Evolutionary conservation across 2,329 filamentous ascomycete genomes (phyloP).

Genomic region (Ophiostoma fasciatum): DNA sequence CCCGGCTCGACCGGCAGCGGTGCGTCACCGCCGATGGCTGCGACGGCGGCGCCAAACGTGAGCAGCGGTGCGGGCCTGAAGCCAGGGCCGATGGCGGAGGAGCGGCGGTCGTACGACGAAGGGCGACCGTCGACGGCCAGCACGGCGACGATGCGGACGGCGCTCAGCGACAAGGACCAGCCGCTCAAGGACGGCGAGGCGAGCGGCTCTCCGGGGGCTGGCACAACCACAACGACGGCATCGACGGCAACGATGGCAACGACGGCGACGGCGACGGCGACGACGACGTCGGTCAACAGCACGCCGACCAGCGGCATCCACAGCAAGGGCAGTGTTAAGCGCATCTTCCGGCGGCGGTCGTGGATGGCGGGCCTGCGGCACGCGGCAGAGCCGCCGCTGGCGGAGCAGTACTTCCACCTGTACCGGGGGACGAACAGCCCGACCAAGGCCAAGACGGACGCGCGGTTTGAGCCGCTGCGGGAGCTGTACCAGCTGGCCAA

Average conservation of each 20-base stretch:
- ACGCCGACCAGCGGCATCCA: too few relatives aligned
- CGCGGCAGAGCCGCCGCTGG: constrained; percentile 36
- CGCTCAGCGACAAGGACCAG: constrained; percentile 13
- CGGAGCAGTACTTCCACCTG: constrained; percentile 76
- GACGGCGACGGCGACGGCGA: not conserved
- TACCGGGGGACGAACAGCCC: constrained; percentile 58
- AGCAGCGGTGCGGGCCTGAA: too few relatives aligned
- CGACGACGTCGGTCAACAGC: too few relatives aligned
- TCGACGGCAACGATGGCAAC: not conserved
- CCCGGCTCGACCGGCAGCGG: too few relatives aligned
- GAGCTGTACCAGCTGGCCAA: constrained; percentile 91
- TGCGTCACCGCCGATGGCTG: too few relatives aligned
- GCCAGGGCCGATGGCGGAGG: not conserved
- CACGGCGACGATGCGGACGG: not conserved
- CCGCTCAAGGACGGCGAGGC: constrained; percentile 11
- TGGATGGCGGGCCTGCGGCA: constrained; percentile 40
- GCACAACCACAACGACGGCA: constrained; percentile 2
- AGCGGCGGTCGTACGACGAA: constrained; percentile 9
- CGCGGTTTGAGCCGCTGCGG: constrained; percentile 71
- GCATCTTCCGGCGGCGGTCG: constrained; percentile 45
- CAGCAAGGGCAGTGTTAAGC: constrained; percentile 24
- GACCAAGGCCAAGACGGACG: constrained; percentile 67
- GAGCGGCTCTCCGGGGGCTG: too few relatives aligned
- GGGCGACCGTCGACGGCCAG: constrained; percentile 1
- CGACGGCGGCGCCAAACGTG: too few relatives aligned